phyloP scores from a whole-genome alignment of 2,329 filamentous ascomycete species.

The Xylaria polymorpha region DNA sequence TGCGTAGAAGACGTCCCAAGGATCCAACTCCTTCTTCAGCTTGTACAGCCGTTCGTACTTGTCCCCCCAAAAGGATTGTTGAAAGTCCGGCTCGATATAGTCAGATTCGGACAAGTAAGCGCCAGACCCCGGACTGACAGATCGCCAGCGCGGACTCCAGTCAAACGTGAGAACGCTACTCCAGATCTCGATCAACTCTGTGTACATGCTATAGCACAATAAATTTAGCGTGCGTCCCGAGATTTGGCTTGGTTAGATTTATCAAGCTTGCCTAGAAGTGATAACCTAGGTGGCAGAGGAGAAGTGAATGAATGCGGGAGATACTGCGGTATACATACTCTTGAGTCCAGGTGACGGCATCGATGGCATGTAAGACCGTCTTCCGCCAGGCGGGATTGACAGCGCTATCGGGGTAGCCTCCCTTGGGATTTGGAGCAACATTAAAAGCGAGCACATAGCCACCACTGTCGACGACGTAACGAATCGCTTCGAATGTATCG shows the following conservation, averaged over 20 bases:
- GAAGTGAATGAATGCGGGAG: not conserved
- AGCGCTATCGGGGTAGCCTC: constrained; percentile 50
- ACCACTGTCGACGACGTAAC: constrained; percentile 49
- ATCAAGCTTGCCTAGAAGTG: not conserved
- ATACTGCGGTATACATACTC: constrained; percentile 26
- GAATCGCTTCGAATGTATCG: constrained; percentile 51
- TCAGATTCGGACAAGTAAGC: constrained; percentile 51
- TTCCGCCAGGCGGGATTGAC: constrained; percentile 55
- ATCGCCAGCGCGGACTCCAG: constrained; percentile 42
- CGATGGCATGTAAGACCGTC: constrained; percentile 46
- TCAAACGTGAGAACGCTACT: constrained; percentile 43
- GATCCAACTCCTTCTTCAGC: constrained; percentile 53
- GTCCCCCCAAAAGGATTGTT: constrained; percentile 53
- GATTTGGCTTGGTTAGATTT: not conserved
- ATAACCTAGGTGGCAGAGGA: not conserved
- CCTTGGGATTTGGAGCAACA: constrained; percentile 42
- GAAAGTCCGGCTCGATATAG: constrained; percentile 53
- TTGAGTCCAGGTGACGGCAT: constrained; percentile 38
- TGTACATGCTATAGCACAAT: constrained; percentile 42
- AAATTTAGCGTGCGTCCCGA: constrained; percentile 10
- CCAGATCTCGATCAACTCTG: constrained; percentile 45
- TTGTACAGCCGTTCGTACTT: constrained; percentile 52
- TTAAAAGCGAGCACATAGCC: constrained; percentile 49
- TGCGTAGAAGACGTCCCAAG: constrained; percentile 52
- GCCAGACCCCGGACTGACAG: constrained; percentile 43